Evolutionary conservation across 768 basidiomycete species (phyloP), one percentile per base, ranked within the genome.

Genomic region (Psilocybe tampanensis): DNA sequence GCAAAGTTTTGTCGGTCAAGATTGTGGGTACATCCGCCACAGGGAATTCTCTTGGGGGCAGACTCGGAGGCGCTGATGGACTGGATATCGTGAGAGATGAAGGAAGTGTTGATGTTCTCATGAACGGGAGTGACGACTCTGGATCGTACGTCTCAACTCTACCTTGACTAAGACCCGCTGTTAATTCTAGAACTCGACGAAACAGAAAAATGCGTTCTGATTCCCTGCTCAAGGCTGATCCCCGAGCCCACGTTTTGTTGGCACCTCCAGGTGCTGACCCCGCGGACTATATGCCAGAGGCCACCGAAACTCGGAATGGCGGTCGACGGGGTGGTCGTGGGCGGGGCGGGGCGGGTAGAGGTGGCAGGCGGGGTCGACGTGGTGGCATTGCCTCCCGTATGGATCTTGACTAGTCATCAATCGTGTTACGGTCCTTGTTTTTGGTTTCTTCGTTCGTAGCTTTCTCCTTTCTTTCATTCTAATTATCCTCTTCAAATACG

Each of bases 121-220:
- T 91, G 83, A 74, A 78, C 32, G 70, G 75, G 8, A 72, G 69
- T 13, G 72, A 74, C 22, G 72, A 73, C 13, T 64, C 70, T n/a
- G 79, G 79, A 54, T 87, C 88, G 89, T 90, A 66, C 72, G 85
- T 80, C 13, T 29, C 51, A 19, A 42, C 43, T 29, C 34, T n/a
- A 34, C 36, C 15, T 8, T n/a, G 2, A 36, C 21, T 34, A 12
- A 17, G 21, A 26, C 24, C 12, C 17, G 17, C 18, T 29, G 44
- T 39, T 53, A n/a, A 47, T 33, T 44, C 19, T 49, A 19, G 50
- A 21, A 24, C 17, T 2, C 32, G 26, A 13, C 50, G 49, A 49
- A 44, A 4, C 63, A 94, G 92, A 58, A 94, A 93, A 83, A 79
- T 95, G 79, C 89, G 92, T 52, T 94, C 92, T 2, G 92, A 95